Percentiles rank a stretch among this genome's conserved stretches.
phyloP scores from a whole-genome alignment of 371 early-diverging fungal species.

The Neoconidiobolus thromboides region DNA sequence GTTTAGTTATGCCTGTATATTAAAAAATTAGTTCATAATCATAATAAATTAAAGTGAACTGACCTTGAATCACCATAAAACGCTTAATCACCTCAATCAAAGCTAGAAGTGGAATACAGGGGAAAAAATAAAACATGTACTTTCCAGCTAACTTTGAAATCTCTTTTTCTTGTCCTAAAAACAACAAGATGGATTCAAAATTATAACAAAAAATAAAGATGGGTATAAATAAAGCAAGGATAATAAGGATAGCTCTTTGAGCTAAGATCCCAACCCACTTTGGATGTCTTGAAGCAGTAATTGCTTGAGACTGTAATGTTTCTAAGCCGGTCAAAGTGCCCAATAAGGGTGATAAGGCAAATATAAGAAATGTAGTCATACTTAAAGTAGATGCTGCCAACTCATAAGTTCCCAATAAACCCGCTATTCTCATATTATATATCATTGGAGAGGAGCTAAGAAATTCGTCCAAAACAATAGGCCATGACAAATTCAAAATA shows the following conservation, averaged over 20 bases:
- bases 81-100: neutral
- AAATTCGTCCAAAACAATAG: no score
- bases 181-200: neutral
- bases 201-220: neutral
- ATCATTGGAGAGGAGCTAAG: no score
- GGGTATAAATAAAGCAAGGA: neutral
- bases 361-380: no score
- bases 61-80: neutral
- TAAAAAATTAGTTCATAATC: neutral
- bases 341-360: no score
- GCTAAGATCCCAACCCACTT: neutral
- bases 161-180: neutral
- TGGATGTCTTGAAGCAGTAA: no score
- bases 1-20: neutral
- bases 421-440: no score
- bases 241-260: neutral
- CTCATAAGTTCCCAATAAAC: no score
- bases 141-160: neutral
- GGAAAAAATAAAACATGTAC: neutral
- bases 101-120: neutral
- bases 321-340: no score
- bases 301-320: no score
- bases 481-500: no score
- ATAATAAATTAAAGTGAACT: neutral
- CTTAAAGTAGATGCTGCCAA: no score